Base-by-base conservation (phyloP, 1,139 yeast species). In the Blastobotrys serpentis region DNA sequence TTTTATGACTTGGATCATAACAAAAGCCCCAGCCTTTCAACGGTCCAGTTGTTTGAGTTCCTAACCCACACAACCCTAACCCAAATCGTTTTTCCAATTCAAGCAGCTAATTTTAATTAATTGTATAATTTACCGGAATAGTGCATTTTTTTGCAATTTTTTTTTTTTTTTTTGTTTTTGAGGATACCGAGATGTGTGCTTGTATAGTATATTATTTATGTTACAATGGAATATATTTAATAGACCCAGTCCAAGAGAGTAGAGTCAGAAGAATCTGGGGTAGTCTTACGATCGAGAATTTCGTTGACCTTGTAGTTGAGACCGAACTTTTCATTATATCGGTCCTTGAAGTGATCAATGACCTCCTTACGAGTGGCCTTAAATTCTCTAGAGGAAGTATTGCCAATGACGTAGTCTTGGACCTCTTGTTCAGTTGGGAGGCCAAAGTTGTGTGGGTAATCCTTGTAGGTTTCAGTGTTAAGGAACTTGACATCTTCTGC, bases 391-490 rank as follows among this genome's bases (percentile, higher is more conserved):
- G 78, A 76, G 13, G 82, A 73, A 26, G 79, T 81, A 59, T 81
- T 86, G 21, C 90, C 90, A 43, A 80, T 79, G 46, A 85, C 78
- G 65, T 74, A 85, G 48, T 71, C 70, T 57, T 77, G 75, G 51
- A 81, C 74, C 51, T 80, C 83, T 45, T 62, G 56, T 66, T 83
- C 86, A 11, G 78, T 72, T 46, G 98, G 98, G 56, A 92, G 75
- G 30, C 95, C 96, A 75, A 79, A 85, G 61, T 78, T 75, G 68
- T 77, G 80, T 29, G 96, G 96, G 65, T 90, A 86, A 46, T 76
- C 67, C 40, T 68, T 67, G 69, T 76, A 87, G 57, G 83, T 78
- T 47, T 75, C 68, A 54, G 75, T 52, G 32, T 52, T 73, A 62
- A 68, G 71, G 58, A 71, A 65, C 52, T 76, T 67, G 58, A 79